Evolutionary conservation across 768 basidiomycete genomes (phyloP).

Genomic region (Hygrophorus pudorinus): DNA sequence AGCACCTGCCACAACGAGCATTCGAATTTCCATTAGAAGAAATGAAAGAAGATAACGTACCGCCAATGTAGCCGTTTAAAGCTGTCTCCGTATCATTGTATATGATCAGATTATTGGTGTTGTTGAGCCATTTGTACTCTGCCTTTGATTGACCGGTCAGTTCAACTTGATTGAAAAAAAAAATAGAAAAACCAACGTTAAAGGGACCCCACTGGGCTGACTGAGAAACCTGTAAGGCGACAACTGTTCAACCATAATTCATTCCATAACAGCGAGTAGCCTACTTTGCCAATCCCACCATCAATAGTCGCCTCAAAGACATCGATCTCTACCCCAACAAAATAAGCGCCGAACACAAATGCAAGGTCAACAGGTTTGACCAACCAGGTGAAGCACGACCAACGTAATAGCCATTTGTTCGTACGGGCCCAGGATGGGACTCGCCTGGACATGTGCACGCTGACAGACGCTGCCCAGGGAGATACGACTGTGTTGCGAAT

Average conservation of each 20-base stretch:
- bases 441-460: conserved; percentile 35
- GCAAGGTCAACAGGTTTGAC: too few relatives aligned
- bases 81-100: conserved; percentile 32
- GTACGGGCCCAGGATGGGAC: conserved; percentile 31
- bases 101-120: conserved; percentile 37
- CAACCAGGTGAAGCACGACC: conserved; percentile 51
- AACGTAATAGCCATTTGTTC: conserved; percentile 42
- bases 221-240: conserved; percentile 32
- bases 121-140: conserved; percentile 47
- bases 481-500: conserved; percentile 37
- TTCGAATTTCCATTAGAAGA: conserved; percentile 26
- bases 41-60: conserved; percentile 43
- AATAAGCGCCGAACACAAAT: too few relatives aligned
- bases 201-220: conserved; percentile 51
- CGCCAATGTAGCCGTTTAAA: conserved; percentile 54
- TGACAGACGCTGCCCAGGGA: conserved; percentile 48
- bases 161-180: conserved; percentile 7
- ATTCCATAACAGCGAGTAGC: neutral
- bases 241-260: neutral
- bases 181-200: conserved; percentile 37
- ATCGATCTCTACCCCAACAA: conserved; percentile 37
- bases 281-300: conserved; percentile 18
- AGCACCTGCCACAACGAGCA: conserved; percentile 35
- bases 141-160: conserved; percentile 31
- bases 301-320: conserved; percentile 46